A percentile compares a stretch with the other conserved stretches of the same genome.
Evolutionary conservation across 495 filamentous ascomycete species (phyloP).

Genomic region (Tuber umbilicatum): DNA sequence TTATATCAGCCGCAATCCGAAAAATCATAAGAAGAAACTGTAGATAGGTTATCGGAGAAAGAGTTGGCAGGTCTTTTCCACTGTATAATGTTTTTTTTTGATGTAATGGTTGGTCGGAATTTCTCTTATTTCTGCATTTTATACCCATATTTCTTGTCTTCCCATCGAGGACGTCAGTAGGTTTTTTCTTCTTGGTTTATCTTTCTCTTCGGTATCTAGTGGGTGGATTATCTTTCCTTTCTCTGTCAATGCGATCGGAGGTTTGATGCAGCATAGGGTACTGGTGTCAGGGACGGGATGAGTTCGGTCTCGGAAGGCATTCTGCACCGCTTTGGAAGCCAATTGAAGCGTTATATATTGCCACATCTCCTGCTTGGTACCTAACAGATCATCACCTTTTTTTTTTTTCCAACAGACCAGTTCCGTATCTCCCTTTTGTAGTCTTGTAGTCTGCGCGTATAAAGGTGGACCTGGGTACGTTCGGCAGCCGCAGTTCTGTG

Average conservation of each 20-base stretch:
- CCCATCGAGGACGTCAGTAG: background rate
- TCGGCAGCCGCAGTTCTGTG: background rate
- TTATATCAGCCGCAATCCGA: background rate
- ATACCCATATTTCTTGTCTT: constrained; percentile 7
- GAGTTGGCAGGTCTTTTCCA: constrained; percentile 18
- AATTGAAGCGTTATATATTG: background rate
- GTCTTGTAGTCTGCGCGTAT: background rate
- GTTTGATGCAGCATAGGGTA: background rate
- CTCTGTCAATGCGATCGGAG: background rate
- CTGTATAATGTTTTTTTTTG: constrained; percentile 26
- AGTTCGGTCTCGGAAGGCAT: background rate
- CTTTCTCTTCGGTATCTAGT: background rate
- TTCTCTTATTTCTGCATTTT: constrained; percentile 18
- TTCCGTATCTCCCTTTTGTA: background rate
- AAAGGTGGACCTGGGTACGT: background rate
- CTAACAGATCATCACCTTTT: background rate
- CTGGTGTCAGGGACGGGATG: background rate
- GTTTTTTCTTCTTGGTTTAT: constrained; percentile 3
- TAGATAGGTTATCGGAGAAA: background rate
- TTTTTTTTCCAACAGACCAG: background rate
- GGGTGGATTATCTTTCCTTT: constrained; percentile 2
- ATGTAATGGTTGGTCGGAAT: constrained; percentile 30
- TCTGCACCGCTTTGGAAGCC: background rate
- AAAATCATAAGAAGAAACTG: background rate
- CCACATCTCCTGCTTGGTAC: background rate